Conservation (phyloP, 1,284 basidiomycete species). For the Ustilago tritici region DNA sequence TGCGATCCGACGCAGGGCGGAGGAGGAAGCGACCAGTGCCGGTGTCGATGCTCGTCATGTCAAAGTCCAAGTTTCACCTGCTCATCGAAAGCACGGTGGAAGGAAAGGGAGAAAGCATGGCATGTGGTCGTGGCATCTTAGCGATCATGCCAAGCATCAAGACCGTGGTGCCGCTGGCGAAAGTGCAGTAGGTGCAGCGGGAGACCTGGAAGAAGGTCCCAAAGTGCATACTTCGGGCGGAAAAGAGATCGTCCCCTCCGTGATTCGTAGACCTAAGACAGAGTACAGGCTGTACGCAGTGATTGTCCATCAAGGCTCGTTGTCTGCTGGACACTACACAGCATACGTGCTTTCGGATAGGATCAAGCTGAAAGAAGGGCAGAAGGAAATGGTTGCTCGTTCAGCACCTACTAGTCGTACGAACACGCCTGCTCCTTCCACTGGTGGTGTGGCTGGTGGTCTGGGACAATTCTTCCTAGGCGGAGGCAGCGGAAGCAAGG, state of each 20-base stretch:
- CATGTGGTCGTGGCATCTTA: constrained; percentile 51
- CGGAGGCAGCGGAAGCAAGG: constrained; percentile 6
- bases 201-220: constrained; percentile 43
- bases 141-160: constrained; percentile 17
- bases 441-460: constrained; percentile 4
- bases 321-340: constrained; percentile 62
- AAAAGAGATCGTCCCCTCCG: constrained; percentile 38
- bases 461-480: constrained; percentile 37
- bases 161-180: background rate
- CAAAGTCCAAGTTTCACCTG: constrained; percentile 31
- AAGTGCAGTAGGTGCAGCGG: constrained; percentile 9
- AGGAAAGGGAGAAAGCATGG: constrained; percentile 35
- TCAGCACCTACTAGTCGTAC: constrained; percentile 43
- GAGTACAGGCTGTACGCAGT: constrained; percentile 74
- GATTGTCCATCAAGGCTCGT: constrained; percentile 77
- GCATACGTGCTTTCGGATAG: constrained; percentile 60
- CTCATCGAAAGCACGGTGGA: constrained; percentile 15
- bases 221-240: constrained; percentile 33
- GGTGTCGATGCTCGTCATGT: constrained; percentile 71
- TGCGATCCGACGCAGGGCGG: constrained; percentile 55
- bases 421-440: constrained; percentile 38
- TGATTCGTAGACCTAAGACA: constrained; percentile 44
- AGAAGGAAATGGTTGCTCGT: constrained; percentile 40
- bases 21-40: constrained; percentile 57
- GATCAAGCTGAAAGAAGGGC: constrained; percentile 46